A percentile compares a stretch with the other conserved stretches of the same genome.
These are phyloP conservation scores for Dothiorella sarmentorum DNA, from an alignment of 2,329 filamentous ascomycete genomes.

Conservation along the genomic window DNA sequence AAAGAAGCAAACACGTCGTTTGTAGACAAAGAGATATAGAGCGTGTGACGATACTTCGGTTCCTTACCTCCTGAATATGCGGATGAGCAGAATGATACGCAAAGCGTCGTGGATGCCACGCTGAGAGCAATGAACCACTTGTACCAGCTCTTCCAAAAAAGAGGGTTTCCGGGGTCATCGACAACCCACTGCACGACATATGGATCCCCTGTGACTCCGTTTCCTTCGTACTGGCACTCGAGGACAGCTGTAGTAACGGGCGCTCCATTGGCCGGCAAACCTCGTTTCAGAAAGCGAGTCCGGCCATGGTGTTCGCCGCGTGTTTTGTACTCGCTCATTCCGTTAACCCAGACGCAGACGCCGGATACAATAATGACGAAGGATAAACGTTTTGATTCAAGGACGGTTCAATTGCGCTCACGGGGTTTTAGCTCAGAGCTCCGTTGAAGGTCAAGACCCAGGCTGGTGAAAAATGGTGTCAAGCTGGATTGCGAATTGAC, in stretches of 20 bases:
- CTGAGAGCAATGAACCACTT: slow-evolving; percentile 43
- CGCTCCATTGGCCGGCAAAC: slow-evolving; percentile 36
- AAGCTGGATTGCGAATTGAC: background rate
- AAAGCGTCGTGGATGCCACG: slow-evolving; percentile 42
- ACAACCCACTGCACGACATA: slow-evolving; percentile 46
- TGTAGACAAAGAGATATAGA: too few species aligned
- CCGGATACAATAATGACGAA: background rate
- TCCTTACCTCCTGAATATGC: slow-evolving; percentile 38
- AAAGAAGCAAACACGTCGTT: too few species aligned
- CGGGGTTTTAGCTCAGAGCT: too few species aligned
- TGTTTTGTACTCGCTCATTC: background rate
- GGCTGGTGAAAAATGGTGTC: background rate
- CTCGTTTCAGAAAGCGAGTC: slow-evolving; percentile 28
- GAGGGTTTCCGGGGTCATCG: slow-evolving; percentile 46
- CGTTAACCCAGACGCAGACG: background rate
- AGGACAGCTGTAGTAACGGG: slow-evolving; percentile 34
- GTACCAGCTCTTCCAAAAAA: slow-evolving; percentile 36
- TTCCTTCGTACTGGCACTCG: slow-evolving; percentile 42
- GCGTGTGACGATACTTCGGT: background rate
- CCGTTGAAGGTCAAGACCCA: background rate
- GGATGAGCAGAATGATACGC: slow-evolving; percentile 43
- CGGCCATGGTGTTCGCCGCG: background rate
- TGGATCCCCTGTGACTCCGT: slow-evolving; percentile 43
- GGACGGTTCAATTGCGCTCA: too few species aligned
- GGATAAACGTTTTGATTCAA: too few species aligned